Evolutionary conservation across 106 monocot genomes (phyloP).

Genomic region (Allium sativum): DNA sequence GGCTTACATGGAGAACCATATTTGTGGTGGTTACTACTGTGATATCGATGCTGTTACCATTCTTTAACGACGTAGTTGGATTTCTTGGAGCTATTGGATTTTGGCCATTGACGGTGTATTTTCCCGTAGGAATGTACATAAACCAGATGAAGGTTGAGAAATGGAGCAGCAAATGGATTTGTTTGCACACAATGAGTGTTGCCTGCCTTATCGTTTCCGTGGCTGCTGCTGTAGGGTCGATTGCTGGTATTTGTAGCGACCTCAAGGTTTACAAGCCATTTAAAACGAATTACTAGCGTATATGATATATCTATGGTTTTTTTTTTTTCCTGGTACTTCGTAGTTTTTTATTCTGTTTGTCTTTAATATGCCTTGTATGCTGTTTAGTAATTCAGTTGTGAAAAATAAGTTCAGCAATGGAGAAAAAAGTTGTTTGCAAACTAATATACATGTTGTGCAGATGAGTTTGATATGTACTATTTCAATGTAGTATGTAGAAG

Average conservation of each 20-base stretch:
- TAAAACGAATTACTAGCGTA: constrained; percentile 26
- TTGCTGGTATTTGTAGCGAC: constrained; percentile 55
- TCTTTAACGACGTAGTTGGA: constrained; percentile 58
- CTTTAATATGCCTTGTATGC: too few species aligned
- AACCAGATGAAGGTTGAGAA: constrained; percentile 30
- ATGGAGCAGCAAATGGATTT: constrained; percentile 37
- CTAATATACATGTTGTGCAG: too few species aligned
- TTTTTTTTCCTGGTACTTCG: neutral
- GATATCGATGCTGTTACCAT: constrained; percentile 40
- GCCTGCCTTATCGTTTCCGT: constrained; percentile 41
- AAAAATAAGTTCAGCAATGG: too few species aligned
- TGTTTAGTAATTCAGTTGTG: too few species aligned
- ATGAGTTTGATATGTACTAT: too few species aligned
- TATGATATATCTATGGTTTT: neutral
- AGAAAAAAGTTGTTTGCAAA: too few species aligned
- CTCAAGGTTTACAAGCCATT: constrained; percentile 70
- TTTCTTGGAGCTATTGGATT: constrained; percentile 40
- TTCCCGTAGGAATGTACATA: constrained; percentile 43
- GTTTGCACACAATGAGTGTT: constrained; percentile 27
- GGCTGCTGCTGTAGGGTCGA: constrained; percentile 53
- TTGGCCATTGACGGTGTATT: constrained; percentile 49
- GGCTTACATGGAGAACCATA: constrained; percentile 26
- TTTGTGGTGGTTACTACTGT: constrained; percentile 37
- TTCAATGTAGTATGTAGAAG: too few species aligned
- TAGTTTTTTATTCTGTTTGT: neutral